Evolutionary conservation across 2,329 filamentous ascomycete species (phyloP), one percentile per base, ranked within the genome.

Genomic region (Cladosporium sphaerospermum): DNA sequence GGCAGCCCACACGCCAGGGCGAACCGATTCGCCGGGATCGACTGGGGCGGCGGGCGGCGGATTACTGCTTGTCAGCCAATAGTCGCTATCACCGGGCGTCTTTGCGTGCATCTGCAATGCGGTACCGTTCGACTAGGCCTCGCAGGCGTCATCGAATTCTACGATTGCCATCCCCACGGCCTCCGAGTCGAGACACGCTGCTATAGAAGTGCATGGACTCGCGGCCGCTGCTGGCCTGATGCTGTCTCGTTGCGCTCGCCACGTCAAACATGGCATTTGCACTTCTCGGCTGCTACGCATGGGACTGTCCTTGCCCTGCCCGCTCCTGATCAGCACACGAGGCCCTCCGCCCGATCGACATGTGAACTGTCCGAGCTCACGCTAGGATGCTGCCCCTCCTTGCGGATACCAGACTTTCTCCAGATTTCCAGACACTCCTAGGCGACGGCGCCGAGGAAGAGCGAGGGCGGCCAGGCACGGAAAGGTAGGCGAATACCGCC

Each of bases 311-410:
- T 19, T 43, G n/a, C 4, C 8, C 13, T 14, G 36, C n/a, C 36
- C 36, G 40, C 48, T 51, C 48, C 48, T 51, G 48, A 51, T 51
- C 48, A 43, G 40, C 48, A 39, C 11, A 11, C 34, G 16, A 9
- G n/a, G 32, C 16, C 40, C 14, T 19, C 14, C 36, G n/a, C 32
- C 40, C 36, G 48, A 51, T 51, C 48, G 40, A 44, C 48, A 51
- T 51, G 48, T 51, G 40, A 51, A 36, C 37, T 33, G 48, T 51
- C 40, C 48, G 48, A 51, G 48, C 48, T 43, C 40, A 23, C 48
- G 34, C 48, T 51, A 51, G 16, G 40, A 36, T 51, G 19, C 41
- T 44, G 40, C 48, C 48, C 48, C 48, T 51, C 48, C 48, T 51
- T 51, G 48, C 40, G 23, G n/a, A 41, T 41, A 47, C 45, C 45